Base-by-base conservation (phyloP, 164 flowering plant genomes). In the Paratinospora sagittata region DNA sequence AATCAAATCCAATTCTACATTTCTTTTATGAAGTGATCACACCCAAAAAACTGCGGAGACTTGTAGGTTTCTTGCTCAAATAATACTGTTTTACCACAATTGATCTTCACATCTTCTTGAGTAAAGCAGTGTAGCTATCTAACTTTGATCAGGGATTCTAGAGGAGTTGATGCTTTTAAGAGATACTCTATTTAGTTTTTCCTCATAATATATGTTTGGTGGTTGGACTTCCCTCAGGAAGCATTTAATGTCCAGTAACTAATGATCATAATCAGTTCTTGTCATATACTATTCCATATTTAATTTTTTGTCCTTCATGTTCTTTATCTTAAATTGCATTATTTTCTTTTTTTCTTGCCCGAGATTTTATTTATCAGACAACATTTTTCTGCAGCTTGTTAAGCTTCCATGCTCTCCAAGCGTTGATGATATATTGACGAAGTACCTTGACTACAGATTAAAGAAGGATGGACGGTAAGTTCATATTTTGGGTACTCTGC, bases 381-480 rank as follows among this genome's bases (percentile, higher is more conserved):
- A 24, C 34, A 17, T 17, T 52, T n/a, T 68, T 55, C 64, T 80
- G 81, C 92, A 93, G 97, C 89, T 91, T 73, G 92, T 91, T 67
- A 86, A 84, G 64, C 96, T 93, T 78, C 98, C 98, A 0, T 88
- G 96, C 34, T 45, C 81, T 37, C 95, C 98, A n/a, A 84, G 77
- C 73, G 89, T 90, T 26, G 88, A 87, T 70, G 90, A 84, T 36
- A 87, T 93, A 73, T 43, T 90, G 79, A 83, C 77, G 30, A 86
- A 82, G 81, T 94, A 92, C 75, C 87, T 84, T 37, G 95, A 88
- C 11, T 82, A 86, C 81, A 82, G 77, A 68, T 63, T 79, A 72
- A 90, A 85, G 82, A 90, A 92, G 81, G 91, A 85, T 81, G 86
- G 81, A 78, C 68, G 49, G 98, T 94, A 82, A 87, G 97, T 82